Conservation (phyloP, 345 rosid genomes). For the Pistacia vera region DNA sequence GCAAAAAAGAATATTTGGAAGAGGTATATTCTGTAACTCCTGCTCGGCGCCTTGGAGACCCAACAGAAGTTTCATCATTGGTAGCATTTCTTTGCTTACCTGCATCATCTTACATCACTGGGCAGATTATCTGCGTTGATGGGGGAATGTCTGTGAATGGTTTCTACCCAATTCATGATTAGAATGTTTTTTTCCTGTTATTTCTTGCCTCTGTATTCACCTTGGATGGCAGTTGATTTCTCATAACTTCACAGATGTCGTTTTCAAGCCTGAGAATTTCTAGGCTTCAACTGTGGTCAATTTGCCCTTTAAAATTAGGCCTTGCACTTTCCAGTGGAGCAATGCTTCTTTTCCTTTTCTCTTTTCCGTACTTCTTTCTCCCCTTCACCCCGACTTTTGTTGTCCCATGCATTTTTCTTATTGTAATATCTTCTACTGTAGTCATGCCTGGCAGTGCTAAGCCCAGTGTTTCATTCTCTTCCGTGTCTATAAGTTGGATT, state of each 20-base stretch:
- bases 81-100: constrained; percentile 83
- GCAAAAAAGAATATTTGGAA: constrained; percentile 46
- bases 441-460: not conserved
- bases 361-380: not conserved
- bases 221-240: not conserved
- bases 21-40: constrained; percentile 65
- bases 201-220: not conserved
- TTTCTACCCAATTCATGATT: constrained; percentile 52
- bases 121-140: constrained; percentile 68
- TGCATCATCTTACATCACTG: constrained; percentile 78
- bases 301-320: not conserved
- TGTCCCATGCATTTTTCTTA: not conserved
- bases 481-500: not conserved
- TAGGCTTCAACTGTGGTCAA: not conserved
- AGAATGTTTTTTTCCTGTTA: constrained; percentile 15
- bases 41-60: constrained; percentile 58
- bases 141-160: constrained; percentile 72
- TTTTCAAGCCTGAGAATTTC: not conserved
- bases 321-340: not conserved
- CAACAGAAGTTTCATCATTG: constrained; percentile 60
- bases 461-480: not conserved
- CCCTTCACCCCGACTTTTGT: not conserved
- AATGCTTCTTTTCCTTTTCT: not conserved
- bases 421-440: not conserved
- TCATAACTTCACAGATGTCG: not conserved